Conservation (phyloP, 179 eudicot species). For the Patellifolia procumbens region DNA sequence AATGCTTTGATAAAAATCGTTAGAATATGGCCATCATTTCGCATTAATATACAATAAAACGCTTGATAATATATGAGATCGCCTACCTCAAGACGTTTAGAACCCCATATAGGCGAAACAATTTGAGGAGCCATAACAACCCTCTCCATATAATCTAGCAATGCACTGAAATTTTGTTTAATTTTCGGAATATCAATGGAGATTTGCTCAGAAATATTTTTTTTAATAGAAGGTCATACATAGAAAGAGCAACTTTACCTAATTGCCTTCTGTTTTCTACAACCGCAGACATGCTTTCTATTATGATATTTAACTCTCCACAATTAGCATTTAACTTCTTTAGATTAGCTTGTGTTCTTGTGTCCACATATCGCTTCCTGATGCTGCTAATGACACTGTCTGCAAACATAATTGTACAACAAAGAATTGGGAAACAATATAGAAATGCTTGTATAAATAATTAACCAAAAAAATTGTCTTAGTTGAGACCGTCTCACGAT, state of each 20-base stretch:
- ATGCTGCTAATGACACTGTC: constrained; percentile 43
- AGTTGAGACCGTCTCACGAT: too few relatives aligned
- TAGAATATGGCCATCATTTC: too few relatives aligned
- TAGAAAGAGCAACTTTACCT: constrained; percentile 26
- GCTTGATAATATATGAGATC: not conserved
- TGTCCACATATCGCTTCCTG: constrained; percentile 47
- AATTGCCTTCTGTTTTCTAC: constrained; percentile 42
- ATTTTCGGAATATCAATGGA: not conserved
- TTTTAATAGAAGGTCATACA: not conserved
- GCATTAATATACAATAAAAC: too few relatives aligned
- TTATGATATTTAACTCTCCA: constrained; percentile 25
- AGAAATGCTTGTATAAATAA: too few relatives aligned
- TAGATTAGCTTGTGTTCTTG: constrained; percentile 57
- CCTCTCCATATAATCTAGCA: constrained; percentile 36
- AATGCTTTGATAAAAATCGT: too few relatives aligned
- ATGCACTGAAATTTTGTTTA: not conserved
- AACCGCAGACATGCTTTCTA: constrained; percentile 38
- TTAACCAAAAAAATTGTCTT: not conserved
- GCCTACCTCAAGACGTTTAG: constrained; percentile 48
- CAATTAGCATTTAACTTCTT: constrained; percentile 44
- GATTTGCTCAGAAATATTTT: not conserved
- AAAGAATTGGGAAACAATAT: not conserved
- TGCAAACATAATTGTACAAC: not conserved
- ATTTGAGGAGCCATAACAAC: constrained; percentile 35
- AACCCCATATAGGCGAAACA: constrained; percentile 49